These are phyloP conservation scores for Kokia cookei DNA, from an alignment of 441 rosid genomes.

Conservation along the genomic window DNA sequence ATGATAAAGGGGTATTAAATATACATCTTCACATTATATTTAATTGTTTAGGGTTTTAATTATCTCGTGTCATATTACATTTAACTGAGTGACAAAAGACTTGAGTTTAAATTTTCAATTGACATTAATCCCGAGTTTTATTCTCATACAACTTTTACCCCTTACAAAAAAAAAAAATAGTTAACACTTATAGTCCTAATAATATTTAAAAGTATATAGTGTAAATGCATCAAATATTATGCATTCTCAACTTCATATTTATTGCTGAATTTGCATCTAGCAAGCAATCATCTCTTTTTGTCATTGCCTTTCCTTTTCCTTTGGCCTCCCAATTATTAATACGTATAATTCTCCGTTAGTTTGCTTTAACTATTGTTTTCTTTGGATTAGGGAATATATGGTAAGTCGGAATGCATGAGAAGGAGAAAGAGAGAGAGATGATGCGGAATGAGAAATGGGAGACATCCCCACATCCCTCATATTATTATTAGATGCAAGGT, in stretches of 20 bases:
- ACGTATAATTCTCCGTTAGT: background rate
- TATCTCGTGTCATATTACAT: no score
- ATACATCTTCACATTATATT: no score
- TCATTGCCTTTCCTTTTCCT: background rate
- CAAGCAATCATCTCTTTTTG: background rate
- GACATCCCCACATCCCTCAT: constrained; percentile 49
- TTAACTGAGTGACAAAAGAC: no score
- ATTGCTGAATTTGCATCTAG: background rate
- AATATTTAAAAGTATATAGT: no score
- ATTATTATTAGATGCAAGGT: constrained; percentile 75
- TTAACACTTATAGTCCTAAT: no score
- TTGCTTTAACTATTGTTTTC: background rate
- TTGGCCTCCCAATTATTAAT: constrained; percentile 1
- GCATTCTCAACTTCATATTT: background rate
- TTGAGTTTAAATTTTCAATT: no score
- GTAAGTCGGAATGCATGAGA: constrained; percentile 24
- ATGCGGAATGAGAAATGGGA: constrained; percentile 31
- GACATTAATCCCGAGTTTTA: no score
- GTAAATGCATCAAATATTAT: no score
- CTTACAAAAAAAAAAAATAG: no score
- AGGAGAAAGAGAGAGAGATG: constrained; percentile 14
- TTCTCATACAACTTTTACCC: no score
- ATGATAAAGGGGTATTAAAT: no score
- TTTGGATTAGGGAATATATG: constrained; percentile 10
- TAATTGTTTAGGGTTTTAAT: no score